Base-by-base conservation (phyloP, 352 stramenopile genomes). In the Pythium rishiriense region DNA sequence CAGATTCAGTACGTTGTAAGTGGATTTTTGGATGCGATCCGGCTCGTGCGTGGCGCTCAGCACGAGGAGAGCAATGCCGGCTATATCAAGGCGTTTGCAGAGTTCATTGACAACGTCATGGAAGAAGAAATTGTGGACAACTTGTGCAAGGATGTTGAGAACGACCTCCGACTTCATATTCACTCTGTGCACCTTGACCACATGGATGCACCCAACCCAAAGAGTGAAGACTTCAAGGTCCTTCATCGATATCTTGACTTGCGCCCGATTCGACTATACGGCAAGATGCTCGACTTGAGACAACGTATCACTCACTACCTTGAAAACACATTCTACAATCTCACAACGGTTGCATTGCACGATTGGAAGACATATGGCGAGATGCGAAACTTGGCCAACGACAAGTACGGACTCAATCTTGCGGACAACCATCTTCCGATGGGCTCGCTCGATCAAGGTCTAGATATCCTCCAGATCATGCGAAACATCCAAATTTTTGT, bases 401-500 rank as follows among this genome's bases (percentile, higher is more conserved):
- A 97, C 73, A 97, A 96, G 72, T 98, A 97, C 61, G 88, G 91
- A 21, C 71, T 98, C 22, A 83, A 85, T 42, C 68, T 98, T 12
- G 75, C 83, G 15, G 94, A 98, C 64, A 97, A 97, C 56, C 87
- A 90, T 63, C 74, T 98, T 55, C 96, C 96, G 0, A 97, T 98
- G 90, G 94, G 93, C 4, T 95, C 79, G 25, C 72, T 98, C 9
- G 92, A 98, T 64, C 84, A 95, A 64, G 91, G 90, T 10, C 66
- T 98, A 31, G 93, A 98, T 70, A 91, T 98, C 47, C 71, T 98
- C 22, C 91, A 98, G 71, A 98, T 98, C 69, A 97, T 98, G 91
- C 89, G 93, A 51, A 97, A 98, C 70, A 97, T 98, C 66, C 81
- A 97, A 73, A 90, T 96, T 45, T 97, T 97, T 52, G 88, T 96